Evolutionary conservation across 1,284 basidiomycete genomes (phyloP).

Genomic region (Tilletia indica): DNA sequence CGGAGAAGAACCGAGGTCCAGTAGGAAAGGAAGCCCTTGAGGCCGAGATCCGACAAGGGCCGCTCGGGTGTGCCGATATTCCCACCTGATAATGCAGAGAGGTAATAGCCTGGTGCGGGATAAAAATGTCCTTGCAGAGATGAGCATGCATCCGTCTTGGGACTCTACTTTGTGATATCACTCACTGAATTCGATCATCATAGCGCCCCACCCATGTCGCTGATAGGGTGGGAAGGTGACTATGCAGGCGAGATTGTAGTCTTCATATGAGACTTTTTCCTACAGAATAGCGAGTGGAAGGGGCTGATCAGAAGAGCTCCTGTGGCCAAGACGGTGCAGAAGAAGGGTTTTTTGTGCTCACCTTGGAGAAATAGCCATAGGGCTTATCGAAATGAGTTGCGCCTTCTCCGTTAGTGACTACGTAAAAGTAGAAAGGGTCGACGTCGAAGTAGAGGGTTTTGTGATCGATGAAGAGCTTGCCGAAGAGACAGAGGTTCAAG

Average conservation of each 20-base stretch:
- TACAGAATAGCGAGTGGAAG: slow-evolving; percentile 53
- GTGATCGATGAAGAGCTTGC: slow-evolving; percentile 97
- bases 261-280: slow-evolving; percentile 94
- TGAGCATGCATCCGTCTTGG: neutral
- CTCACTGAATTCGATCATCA: slow-evolving; percentile 95
- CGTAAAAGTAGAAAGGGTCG: slow-evolving; percentile 74
- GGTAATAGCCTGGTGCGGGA: slow-evolving; percentile 73
- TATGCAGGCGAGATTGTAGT: slow-evolving; percentile 96
- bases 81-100: slow-evolving; percentile 74
- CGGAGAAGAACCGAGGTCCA: slow-evolving; percentile 84
- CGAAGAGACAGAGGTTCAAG: slow-evolving; percentile 91
- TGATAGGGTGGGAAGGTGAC: slow-evolving; percentile 92
- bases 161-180: neutral
- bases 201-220: slow-evolving; percentile 82
- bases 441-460: slow-evolving; percentile 94
- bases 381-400: slow-evolving; percentile 71
- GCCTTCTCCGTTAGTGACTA: slow-evolving; percentile 73
- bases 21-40: slow-evolving; percentile 84
- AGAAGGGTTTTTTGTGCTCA: slow-evolving; percentile 42
- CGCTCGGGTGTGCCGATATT: slow-evolving; percentile 87
- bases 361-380: slow-evolving; percentile 94
- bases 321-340: neutral
- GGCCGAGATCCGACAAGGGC: slow-evolving; percentile 86
- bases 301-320: neutral
- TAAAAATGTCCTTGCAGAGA: neutral